Evolutionary conservation across 306 rosid species (phyloP).

Genomic region (Bauhinia variegata): DNA sequence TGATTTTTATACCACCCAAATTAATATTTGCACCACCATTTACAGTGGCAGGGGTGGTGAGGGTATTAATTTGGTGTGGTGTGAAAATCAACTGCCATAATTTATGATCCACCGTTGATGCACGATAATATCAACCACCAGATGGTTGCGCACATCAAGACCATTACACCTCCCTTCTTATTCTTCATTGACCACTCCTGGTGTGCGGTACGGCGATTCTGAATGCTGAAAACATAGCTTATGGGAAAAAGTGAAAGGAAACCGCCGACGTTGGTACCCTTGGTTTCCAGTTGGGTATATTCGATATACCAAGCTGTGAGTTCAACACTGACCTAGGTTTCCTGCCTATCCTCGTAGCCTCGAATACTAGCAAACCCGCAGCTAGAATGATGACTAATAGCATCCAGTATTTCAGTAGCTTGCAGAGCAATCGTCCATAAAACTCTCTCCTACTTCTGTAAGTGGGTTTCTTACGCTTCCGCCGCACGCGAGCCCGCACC

Average conservation of each 20-base stretch:
- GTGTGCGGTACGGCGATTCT: slow-evolving; percentile 20
- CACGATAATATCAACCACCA: slow-evolving; percentile 15
- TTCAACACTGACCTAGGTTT: slow-evolving; percentile 34
- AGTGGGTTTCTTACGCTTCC: slow-evolving; percentile 71
- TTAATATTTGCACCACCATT: no score
- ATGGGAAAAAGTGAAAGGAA: slow-evolving; percentile 10
- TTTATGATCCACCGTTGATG: no score
- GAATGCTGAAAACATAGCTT: slow-evolving; percentile 9
- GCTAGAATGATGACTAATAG: slow-evolving; percentile 63
- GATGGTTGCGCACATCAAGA: slow-evolving; percentile 31
- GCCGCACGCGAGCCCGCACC: slow-evolving; percentile 69
- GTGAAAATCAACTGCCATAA: no score
- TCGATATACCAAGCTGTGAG: slow-evolving; percentile 6
- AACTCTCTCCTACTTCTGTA: slow-evolving; percentile 48
- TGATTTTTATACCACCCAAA: no score
- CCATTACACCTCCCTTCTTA: slow-evolving; percentile 33
- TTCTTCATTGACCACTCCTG: slow-evolving; percentile 15
- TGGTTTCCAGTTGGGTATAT: slow-evolving; percentile 17
- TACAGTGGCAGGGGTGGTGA: no score
- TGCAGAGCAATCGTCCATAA: slow-evolving; percentile 44
- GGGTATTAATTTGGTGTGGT: no score
- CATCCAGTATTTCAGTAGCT: slow-evolving; percentile 67
- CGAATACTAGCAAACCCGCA: slow-evolving; percentile 61
- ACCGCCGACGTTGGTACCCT: not conserved
- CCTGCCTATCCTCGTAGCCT: slow-evolving; percentile 55